Base-by-base conservation (phyloP, 2,329 filamentous ascomycete genomes). In the Stachybotrys chartarum region DNA sequence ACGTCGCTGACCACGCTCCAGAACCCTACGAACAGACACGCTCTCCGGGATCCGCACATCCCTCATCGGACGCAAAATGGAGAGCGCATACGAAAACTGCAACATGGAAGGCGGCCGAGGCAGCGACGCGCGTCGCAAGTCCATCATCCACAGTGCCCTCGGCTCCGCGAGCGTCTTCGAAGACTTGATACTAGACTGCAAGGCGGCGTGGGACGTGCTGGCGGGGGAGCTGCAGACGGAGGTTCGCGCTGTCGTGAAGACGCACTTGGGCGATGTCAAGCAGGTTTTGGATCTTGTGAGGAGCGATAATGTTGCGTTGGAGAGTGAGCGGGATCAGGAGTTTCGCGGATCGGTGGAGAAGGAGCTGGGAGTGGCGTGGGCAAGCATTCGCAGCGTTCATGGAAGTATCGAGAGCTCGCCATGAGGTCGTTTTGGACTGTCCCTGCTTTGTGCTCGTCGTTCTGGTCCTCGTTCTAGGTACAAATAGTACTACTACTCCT, bases 31-130 rank as follows among this genome's bases (percentile, higher is more conserved):
- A 24, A 70, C 65, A 4, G 64, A 72, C 48, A 64, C 65, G 0
- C 59, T 76, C 4, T 70, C 72, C 0, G 62, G 69, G 6, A 63
- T 75, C 16, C 63, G 65, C 16, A 76, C 66, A 1, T 75, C 74
- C 0, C 61, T 71, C 11, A 66, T 75, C 5, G 71, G 71, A 0
- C 55, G 64, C 53, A 60, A 63, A 0, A 72, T 77, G 73, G 65
- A 73, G 39, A 17, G 24, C 0, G 59, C 69, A 1, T 77, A 77
- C 42, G 51, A 48, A 6, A 53, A 10, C 1, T 69, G 67, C 50
- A 72, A 59, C 6, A n/a, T 16, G 1, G 67, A 75, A 50, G 51
- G 30, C 6, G 73, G 73, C 73, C 59, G 2, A 0, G 72, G 72
- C 6, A 69, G 67, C 42, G 51, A 73, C 56, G 42, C 14, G 6